These are phyloP conservation scores for Hirschioporus abietinus DNA, from an alignment of 768 basidiomycete genomes.

Conservation along the genomic window DNA sequence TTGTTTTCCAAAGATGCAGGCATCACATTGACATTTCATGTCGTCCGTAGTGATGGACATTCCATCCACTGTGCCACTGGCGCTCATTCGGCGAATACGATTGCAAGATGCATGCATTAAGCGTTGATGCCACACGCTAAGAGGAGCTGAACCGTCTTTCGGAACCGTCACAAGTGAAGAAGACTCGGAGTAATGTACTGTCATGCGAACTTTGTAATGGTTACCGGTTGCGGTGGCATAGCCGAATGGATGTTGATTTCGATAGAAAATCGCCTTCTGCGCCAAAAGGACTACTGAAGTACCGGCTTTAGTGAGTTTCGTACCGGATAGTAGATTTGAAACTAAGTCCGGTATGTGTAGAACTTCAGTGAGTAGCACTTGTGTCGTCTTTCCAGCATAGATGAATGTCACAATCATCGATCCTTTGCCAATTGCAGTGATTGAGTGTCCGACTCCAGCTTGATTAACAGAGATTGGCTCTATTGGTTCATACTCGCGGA, in stretches of 20 bases:
- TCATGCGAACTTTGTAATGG: conserved; percentile 16
- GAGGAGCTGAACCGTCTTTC: neutral
- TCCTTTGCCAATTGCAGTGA: conserved; percentile 21
- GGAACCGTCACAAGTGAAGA: conserved; percentile 10
- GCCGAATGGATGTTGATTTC: neutral
- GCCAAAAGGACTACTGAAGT: conserved; percentile 14
- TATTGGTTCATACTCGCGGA: conserved; percentile 14
- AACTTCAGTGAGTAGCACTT: conserved; percentile 18
- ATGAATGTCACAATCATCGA: conserved; percentile 12
- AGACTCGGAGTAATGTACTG: conserved; percentile 14
- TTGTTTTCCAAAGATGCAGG: neutral
- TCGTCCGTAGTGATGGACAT: neutral
- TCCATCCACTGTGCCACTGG: neutral
- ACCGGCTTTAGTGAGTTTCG: conserved; percentile 14
- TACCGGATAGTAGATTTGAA: conserved; percentile 23
- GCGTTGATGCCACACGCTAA: neutral
- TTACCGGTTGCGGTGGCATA: conserved; percentile 8
- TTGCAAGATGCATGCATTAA: neutral
- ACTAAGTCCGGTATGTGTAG: conserved; percentile 23
- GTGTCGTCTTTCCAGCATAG: conserved; percentile 10
- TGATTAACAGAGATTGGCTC: conserved; percentile 7
- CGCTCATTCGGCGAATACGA: neutral
- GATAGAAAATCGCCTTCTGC: conserved; percentile 5
- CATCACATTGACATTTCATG: neutral
- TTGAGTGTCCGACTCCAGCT: conserved; percentile 11